phyloP scores from a whole-genome alignment of 192 early-diverging fungal species.

The Coemansia sp. region DNA sequence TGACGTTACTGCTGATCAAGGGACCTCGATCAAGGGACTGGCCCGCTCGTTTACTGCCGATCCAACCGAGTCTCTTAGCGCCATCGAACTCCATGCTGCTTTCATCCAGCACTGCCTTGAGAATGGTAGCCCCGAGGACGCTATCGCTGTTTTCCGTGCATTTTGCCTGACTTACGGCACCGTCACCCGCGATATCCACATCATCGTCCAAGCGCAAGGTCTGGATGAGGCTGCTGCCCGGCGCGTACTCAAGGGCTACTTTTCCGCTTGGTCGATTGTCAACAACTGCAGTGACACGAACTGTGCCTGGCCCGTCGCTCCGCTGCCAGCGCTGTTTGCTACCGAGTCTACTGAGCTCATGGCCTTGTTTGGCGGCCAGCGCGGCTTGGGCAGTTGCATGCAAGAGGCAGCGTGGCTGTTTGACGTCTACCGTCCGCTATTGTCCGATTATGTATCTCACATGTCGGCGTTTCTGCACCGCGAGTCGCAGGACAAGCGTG shows the following conservation, averaged over 20 bases:
- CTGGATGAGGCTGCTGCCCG: slow-evolving; percentile 18
- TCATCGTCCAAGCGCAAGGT: neutral
- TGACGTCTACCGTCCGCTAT: slow-evolving; percentile 72
- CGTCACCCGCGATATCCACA: slow-evolving; percentile 13
- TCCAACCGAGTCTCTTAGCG: neutral
- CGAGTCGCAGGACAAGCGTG: slow-evolving; percentile 59
- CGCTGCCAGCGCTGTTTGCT: slow-evolving; percentile 22
- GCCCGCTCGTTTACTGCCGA: neutral
- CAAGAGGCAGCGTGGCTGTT: slow-evolving; percentile 77
- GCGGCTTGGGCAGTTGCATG: slow-evolving; percentile 83
- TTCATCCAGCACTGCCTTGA: slow-evolving; percentile 21
- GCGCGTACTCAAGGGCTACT: slow-evolving; percentile 28
- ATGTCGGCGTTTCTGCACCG: slow-evolving; percentile 71
- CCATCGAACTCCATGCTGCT: slow-evolving; percentile 12
- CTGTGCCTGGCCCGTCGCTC: neutral
- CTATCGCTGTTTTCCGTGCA: slow-evolving; percentile 5
- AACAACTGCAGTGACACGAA: neutral
- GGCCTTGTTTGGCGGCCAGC: slow-evolving; percentile 95
- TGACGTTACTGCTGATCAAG: neutral
- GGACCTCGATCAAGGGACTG: neutral
- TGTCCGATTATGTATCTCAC: slow-evolving; percentile 70
- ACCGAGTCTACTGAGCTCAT: slow-evolving; percentile 63
- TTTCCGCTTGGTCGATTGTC: slow-evolving; percentile 13
- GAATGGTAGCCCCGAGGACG: neutral
- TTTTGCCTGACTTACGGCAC: neutral